Evolutionary conservation across 1,139 yeast species (phyloP), one percentile per base, ranked within the genome.

Genomic region (Lodderomyces elongisporus): DNA sequence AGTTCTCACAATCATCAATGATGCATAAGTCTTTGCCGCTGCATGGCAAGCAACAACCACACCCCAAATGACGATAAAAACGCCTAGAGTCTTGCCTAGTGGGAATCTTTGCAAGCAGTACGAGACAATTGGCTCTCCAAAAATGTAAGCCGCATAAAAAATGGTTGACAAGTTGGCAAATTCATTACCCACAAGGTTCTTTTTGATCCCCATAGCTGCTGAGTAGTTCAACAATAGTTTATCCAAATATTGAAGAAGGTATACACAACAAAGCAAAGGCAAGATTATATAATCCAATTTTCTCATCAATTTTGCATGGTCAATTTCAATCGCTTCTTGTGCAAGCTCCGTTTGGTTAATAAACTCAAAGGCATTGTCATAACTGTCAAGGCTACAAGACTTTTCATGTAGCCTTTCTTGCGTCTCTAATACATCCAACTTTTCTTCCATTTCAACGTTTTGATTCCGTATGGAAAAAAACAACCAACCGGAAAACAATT

Each of bases 121-220:
- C 0, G 68, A 58, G 20, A 63, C 58, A 20, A 70, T 40, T 1
- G 76, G 73, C 34, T 67, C 75, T 21, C 70, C 73, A 29, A 67
- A 58, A 30, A 72, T 62, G 40, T 69, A 70, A 2, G 74, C 71
- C 30, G 59, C 68, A 37, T 63, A 67, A 38, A 66, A 57, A 26
- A 64, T 62, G 4, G 74, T 65, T 9, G 67, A 66, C 27, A 66
- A 50, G 42, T 68, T 59, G 27, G 70, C 61, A 42, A 62, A 69
- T 37, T 68, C 60, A 36, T 61, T 54, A 4, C 66, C 60, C 9
- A 48, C 49, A 23, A 54, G 40, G 32, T 52, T 46, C 5, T 50
- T 46, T 44, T 64, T 65, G 32, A 72, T 63, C 1, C 77, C 77
- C 74, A 70, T 70, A 1, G 70, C 74, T 1, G 74, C 71, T 2